Evolutionary conservation across 352 stramenopile genomes (phyloP).

Genomic region (Pythium vanterpoolii): DNA sequence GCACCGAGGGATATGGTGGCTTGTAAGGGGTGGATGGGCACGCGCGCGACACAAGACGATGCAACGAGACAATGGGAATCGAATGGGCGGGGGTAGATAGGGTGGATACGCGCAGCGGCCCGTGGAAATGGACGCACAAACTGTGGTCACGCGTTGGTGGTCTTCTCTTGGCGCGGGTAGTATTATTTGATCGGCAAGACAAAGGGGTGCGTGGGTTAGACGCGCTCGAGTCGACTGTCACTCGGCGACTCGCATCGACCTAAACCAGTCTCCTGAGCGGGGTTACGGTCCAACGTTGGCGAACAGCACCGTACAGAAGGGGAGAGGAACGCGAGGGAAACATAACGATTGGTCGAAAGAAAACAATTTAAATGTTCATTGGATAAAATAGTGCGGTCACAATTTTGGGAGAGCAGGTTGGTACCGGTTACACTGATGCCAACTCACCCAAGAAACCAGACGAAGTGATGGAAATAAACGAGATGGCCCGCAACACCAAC

Average conservation of each 20-base stretch:
- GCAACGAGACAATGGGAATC: not conserved
- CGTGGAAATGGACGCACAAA: not conserved
- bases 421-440: not conserved
- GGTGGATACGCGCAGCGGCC: not conserved
- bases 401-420: not conserved
- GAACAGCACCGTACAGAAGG: not conserved
- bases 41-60: conserved; percentile 6
- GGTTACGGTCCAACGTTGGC: conserved; percentile 14
- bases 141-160: not conserved
- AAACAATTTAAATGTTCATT: not conserved
- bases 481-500: not conserved
- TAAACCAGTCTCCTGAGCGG: conserved; percentile 9
- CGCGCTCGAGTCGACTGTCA: conserved; percentile 22
- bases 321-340: conserved; percentile 7
- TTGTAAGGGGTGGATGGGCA: not conserved
- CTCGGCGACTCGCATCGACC: conserved; percentile 19
- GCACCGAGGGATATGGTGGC: not conserved
- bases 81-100: not conserved
- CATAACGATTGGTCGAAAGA: conserved; percentile 2
- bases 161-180: not conserved
- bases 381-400: conserved; percentile 4
- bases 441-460: conserved; percentile 27
- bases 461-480: not conserved
- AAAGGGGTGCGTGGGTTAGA: conserved; percentile 24
- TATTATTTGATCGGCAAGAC: conserved; percentile 15